A percentile compares a stretch with the other conserved stretches of the same genome.
phyloP scores from a whole-genome alignment of 2,329 filamentous ascomycete species.

The Trichophyton schoenleinii region DNA sequence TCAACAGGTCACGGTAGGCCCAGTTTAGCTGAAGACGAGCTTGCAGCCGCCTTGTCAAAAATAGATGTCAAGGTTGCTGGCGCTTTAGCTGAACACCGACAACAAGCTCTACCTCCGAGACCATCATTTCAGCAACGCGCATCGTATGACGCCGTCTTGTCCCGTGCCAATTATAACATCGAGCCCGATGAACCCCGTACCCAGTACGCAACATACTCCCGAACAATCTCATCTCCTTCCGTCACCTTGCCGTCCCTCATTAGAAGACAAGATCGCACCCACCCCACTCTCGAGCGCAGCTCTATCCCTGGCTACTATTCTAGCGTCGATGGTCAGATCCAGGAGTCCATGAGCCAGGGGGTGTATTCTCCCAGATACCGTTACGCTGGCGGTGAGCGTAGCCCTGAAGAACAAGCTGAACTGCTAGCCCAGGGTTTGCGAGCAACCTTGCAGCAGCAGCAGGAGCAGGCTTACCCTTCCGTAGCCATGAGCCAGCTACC shows the following conservation, averaged over 20 bases:
- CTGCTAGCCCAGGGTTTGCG: conserved; percentile 39
- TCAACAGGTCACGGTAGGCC: neutral
- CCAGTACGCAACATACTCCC: neutral
- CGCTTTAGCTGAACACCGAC: neutral
- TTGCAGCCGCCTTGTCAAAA: neutral
- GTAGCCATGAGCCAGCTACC: neutral
- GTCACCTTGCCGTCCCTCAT: neutral
- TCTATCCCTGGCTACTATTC: neutral
- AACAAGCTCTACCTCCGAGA: neutral
- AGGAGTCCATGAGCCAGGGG: conserved; percentile 18
- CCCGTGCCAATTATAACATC: neutral
- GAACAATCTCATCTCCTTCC: neutral
- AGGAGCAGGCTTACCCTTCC: neutral
- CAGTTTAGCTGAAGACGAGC: neutral
- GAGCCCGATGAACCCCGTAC: neutral
- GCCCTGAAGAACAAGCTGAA: conserved; percentile 32
- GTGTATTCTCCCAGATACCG: conserved; percentile 25
- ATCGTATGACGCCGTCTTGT: neutral
- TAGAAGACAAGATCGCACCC: neutral
- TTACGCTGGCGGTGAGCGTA: conserved; percentile 2
- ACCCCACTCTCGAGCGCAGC: neutral
- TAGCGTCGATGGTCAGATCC: conserved; percentile 21
- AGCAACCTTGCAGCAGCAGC: conserved; percentile 33
- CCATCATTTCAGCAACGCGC: neutral
- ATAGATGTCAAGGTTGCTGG: neutral